phyloP scores from a whole-genome alignment of 2,329 filamentous ascomycete species.

The Botryotinia convoluta region DNA sequence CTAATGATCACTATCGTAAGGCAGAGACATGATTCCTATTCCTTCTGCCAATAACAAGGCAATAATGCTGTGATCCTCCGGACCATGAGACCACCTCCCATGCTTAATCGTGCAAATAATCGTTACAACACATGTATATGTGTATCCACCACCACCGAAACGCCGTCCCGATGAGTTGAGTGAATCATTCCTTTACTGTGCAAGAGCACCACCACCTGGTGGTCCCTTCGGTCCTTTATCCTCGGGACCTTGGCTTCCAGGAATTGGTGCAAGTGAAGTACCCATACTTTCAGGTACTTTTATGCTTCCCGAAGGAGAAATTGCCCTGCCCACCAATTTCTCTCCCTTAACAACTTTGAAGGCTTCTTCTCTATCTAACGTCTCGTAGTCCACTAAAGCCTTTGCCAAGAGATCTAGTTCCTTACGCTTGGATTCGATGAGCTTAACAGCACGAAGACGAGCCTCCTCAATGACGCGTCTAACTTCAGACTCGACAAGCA shows the following conservation, averaged over 20 bases:
- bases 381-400: constrained; percentile 92
- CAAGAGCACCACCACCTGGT: constrained; percentile 32
- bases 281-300: constrained; percentile 56
- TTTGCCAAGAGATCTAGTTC: constrained; percentile 87
- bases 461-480: constrained; percentile 80
- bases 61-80: constrained; percentile 17
- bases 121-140: constrained; percentile 9
- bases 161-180: constrained; percentile 26
- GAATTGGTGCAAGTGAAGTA: constrained; percentile 31
- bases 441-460: constrained; percentile 66
- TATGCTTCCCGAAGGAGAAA: constrained; percentile 58
- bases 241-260: constrained; percentile 27
- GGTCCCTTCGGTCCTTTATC: constrained; percentile 29
- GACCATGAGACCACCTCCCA: not conserved
- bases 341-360: constrained; percentile 86
- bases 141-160: constrained; percentile 20
- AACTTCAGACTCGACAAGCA: constrained; percentile 84
- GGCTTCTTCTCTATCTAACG: constrained; percentile 83
- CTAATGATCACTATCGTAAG: constrained; percentile 18
- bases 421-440: constrained; percentile 72
- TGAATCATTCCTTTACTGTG: constrained; percentile 22
- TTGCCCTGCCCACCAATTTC: constrained; percentile 68
- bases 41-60: not conserved
- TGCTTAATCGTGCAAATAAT: constrained; percentile 5
- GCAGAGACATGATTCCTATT: constrained; percentile 3